These are phyloP conservation scores for Dipodascus geniculatus DNA, from an alignment of 805 yeast genomes.

Conservation along the genomic window DNA sequence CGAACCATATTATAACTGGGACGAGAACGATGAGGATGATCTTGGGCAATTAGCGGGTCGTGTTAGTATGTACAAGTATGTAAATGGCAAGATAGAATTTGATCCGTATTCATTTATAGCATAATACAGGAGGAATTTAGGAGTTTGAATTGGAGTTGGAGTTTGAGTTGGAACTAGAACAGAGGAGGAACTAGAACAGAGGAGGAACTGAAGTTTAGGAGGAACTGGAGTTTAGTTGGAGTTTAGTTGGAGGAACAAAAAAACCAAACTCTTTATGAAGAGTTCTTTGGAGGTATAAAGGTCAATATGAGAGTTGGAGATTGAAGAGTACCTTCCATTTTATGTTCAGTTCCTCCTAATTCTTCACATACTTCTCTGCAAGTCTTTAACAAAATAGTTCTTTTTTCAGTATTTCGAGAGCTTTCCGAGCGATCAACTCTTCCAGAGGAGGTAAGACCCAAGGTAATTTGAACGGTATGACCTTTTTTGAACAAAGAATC, in stretches of 20 bases:
- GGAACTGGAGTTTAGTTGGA: too few species aligned
- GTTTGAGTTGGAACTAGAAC: conserved; percentile 7
- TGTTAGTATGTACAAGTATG: conserved; percentile 4
- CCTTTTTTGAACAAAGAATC: conserved; percentile 22
- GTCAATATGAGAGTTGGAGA: conserved; percentile 9
- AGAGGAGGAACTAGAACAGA: conserved; percentile 12
- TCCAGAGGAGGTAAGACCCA: conserved; percentile 6
- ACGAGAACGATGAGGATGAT: neutral
- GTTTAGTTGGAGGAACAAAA: neutral
- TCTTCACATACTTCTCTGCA: conserved; percentile 15
- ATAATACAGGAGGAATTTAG: neutral
- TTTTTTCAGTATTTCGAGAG: conserved; percentile 14
- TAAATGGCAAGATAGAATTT: conserved; percentile 1
- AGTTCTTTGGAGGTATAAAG: conserved; percentile 3
- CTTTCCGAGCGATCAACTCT: conserved; percentile 8
- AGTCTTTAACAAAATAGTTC: conserved; percentile 17
- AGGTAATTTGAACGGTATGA: conserved; percentile 16
- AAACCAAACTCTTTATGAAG: neutral
- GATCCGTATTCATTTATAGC: neutral
- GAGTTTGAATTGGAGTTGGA: neutral
- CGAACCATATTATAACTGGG: conserved; percentile 17
- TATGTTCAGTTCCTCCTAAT: conserved; percentile 15
- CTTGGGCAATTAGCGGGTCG: neutral
- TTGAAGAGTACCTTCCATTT: conserved; percentile 16
- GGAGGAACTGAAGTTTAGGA: conserved; percentile 1